Evolutionary conservation across 257 asterid species (phyloP), one percentile per base, ranked within the genome.

Genomic region (Scutellaria baicalensis): DNA sequence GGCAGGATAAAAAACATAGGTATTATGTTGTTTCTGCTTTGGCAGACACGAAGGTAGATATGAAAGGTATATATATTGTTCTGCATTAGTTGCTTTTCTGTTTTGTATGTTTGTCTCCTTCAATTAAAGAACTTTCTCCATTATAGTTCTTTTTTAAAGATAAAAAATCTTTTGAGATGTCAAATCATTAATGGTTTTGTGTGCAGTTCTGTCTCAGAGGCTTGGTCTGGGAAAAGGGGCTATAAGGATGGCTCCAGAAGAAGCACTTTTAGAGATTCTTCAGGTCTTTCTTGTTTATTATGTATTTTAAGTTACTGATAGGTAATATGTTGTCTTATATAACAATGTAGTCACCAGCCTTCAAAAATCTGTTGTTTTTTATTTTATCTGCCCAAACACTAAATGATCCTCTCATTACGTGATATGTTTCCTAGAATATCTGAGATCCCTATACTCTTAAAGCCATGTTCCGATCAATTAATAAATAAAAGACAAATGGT

Each of bases 191-290:
- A 76, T 38, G 59, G 27, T 64, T 48, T 50, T 42, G 14, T 63
- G 76, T 72, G 79, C 95, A 94, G 99, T 91, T 84, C 69, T 93
- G 71, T 84, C 99, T 58, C 96, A 89, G 80, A 89, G 99, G 84
- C 97, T 91, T 78, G 99, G 99, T 68, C 82, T 94, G 71, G 99
- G 99, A 72, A 94, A 91, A 82, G 96, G 96, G 70, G 99, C 97
- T 63, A 21, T 91, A 68, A 82, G 96, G 77, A 86, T 91, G 97
- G 95, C 97, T 69, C 97, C 99, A 14, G 97, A 87, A 80, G 97
- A 90, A 76, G 86, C 96, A 52, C 91, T 94, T 74, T 79, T 74
- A 2, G 92, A 91, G 75, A 80, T 94, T 75, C 96, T 91, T 83
- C 97, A 89, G 85, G 99, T 91, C 18, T 58, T 65, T 18, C 67